Evolutionary conservation across 805 yeast genomes (phyloP).

Genomic region (Metschnikowia cubensis): DNA sequence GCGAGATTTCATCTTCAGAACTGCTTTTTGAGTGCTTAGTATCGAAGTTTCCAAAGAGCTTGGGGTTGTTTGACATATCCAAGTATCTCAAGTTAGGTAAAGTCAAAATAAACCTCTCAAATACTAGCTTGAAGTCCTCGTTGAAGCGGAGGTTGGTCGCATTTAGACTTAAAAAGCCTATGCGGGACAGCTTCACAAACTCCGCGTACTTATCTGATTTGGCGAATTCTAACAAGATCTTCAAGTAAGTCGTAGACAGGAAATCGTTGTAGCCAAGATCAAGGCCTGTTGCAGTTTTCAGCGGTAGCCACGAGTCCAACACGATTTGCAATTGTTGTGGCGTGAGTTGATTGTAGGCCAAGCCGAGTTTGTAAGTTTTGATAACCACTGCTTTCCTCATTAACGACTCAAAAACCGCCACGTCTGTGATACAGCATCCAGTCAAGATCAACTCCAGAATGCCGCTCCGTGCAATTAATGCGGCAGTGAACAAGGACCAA

Average conservation of each 20-base stretch:
- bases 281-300: constrained; percentile 55
- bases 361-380: constrained; percentile 61
- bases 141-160: constrained; percentile 55
- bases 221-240: constrained; percentile 35
- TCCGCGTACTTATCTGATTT: constrained; percentile 18
- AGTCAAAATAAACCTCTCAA: constrained; percentile 49
- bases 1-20: background rate
- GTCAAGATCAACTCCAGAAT: constrained; percentile 75
- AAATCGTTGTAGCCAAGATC: constrained; percentile 84
- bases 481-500: constrained; percentile 74
- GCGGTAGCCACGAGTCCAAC: constrained; percentile 55
- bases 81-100: constrained; percentile 62
- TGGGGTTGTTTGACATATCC: constrained; percentile 69
- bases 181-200: constrained; percentile 19
- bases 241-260: constrained; percentile 31
- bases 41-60: constrained; percentile 52
- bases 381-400: constrained; percentile 53
- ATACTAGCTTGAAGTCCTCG: constrained; percentile 43
- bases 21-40: background rate
- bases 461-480: constrained; percentile 65
- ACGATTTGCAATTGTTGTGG: constrained; percentile 52
- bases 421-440: constrained; percentile 64
- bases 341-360: constrained; percentile 69
- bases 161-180: constrained; percentile 57
- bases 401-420: constrained; percentile 51